phyloP scores from a whole-genome alignment of 164 flowering plant genomes.

The Aristolochia contorta region DNA sequence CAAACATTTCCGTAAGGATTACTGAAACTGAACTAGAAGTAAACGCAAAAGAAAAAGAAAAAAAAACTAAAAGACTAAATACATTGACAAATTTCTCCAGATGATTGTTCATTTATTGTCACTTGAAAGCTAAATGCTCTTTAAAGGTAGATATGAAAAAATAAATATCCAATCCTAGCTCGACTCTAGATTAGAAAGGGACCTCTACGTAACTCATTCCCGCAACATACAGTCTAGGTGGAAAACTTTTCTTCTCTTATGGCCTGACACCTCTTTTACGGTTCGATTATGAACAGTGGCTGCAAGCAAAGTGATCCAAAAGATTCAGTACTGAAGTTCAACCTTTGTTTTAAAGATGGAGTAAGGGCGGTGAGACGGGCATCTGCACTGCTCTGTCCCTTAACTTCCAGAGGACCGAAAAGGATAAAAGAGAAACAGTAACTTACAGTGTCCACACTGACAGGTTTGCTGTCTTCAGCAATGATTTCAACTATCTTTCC shows the following conservation, averaged over 20 bases:
- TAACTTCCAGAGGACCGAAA: too few relatives aligned
- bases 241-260: background rate
- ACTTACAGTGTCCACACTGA: slow-evolving; percentile 49
- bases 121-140: background rate
- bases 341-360: background rate
- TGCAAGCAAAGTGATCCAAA: slow-evolving; percentile 4
- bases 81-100: too few relatives aligned
- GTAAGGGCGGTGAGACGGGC: too few relatives aligned
- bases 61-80: too few relatives aligned
- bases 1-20: too few relatives aligned
- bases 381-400: background rate
- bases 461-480: slow-evolving; percentile 47
- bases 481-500: slow-evolving; percentile 45
- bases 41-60: too few relatives aligned
- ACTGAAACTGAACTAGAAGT: too few relatives aligned
- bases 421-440: background rate
- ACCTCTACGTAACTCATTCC: background rate
- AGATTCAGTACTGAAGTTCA: background rate
- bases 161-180: slow-evolving; percentile 2
- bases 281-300: slow-evolving; percentile 19
- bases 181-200: background rate
- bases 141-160: background rate
- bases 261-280: slow-evolving; percentile 1
- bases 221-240: background rate
- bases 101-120: too few relatives aligned